phyloP scores from a whole-genome alignment of 176 grass and related monocot genomes.

The Musa itinerans region DNA sequence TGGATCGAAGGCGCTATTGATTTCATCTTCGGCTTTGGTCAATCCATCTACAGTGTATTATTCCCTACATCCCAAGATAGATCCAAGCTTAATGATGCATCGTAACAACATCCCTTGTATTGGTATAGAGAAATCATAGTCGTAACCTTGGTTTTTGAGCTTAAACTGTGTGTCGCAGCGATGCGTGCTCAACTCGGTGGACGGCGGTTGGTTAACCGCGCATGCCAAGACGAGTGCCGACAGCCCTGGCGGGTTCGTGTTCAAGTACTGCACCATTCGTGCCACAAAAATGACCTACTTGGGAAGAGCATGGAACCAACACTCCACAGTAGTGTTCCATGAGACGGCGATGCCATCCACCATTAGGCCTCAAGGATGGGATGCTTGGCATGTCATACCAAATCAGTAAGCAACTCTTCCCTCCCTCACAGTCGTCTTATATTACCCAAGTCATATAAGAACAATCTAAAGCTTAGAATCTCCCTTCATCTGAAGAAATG shows the following conservation, averaged over 20 bases:
- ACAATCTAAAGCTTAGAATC: background rate
- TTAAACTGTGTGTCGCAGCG: background rate
- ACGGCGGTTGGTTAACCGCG: slow-evolving; percentile 44
- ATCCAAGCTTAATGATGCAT: background rate
- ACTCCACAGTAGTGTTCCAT: slow-evolving; percentile 56
- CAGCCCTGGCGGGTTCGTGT: slow-evolving; percentile 32
- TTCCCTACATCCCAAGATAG: background rate
- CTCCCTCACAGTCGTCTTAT: background rate
- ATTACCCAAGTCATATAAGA: background rate
- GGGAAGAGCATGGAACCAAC: slow-evolving; percentile 52
- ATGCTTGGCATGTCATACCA: slow-evolving; percentile 16
- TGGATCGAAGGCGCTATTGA: slow-evolving; percentile 5
- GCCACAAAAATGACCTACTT: slow-evolving; percentile 29
- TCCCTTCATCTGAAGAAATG: background rate
- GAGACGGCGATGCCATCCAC: slow-evolving; percentile 18
- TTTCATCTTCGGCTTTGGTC: background rate
- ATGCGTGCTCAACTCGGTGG: slow-evolving; percentile 21
- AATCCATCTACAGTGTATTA: background rate
- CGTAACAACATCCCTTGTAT: no score
- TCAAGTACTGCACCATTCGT: slow-evolving; percentile 26
- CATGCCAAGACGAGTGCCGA: slow-evolving; percentile 9
- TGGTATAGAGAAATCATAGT: no score
- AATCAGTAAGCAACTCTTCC: background rate
- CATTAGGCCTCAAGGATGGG: slow-evolving; percentile 46
- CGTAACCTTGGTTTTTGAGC: background rate